Percentiles rank a stretch among this genome's conserved stretches.
These are phyloP conservation scores for Suillus tomentosus DNA, from an alignment of 768 basidiomycete species.

Conservation along the genomic window DNA sequence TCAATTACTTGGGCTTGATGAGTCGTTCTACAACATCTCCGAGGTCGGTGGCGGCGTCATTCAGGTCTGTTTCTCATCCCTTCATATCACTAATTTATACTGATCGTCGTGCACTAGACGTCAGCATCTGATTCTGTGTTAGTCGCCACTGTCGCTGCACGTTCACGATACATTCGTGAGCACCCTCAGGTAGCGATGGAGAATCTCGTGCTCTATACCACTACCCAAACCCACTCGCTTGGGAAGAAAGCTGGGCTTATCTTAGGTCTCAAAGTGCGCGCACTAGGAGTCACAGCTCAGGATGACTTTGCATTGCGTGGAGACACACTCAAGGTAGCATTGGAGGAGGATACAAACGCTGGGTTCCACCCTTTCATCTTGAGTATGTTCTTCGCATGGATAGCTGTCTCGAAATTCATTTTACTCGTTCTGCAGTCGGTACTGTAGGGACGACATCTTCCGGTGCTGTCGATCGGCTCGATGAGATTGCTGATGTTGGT, in stretches of 20 bases:
- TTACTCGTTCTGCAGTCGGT: conserved; percentile 53
- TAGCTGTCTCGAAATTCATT: neutral
- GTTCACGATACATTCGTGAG: conserved; percentile 52
- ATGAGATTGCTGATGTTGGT: conserved; percentile 76
- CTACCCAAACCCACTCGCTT: conserved; percentile 88
- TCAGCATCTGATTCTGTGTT: conserved; percentile 86
- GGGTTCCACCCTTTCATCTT: conserved; percentile 81
- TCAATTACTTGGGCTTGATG: conserved; percentile 70
- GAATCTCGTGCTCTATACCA: conserved; percentile 81
- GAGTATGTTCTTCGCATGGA: conserved; percentile 42
- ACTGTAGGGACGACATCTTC: conserved; percentile 92
- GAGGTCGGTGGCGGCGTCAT: conserved; percentile 82
- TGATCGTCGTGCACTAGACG: conserved; percentile 45
- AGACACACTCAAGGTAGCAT: conserved; percentile 51
- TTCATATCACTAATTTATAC: neutral
- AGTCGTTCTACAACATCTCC: conserved; percentile 64
- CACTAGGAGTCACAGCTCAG: conserved; percentile 62
- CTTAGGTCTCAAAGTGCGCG: conserved; percentile 74
- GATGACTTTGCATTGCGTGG: conserved; percentile 77
- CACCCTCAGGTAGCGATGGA: conserved; percentile 54
- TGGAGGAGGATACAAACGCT: conserved; percentile 60
- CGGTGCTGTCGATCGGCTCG: conserved; percentile 80
- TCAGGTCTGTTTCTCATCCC: conserved; percentile 48
- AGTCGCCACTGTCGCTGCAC: conserved; percentile 78
- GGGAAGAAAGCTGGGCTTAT: conserved; percentile 80